Conservation (phyloP, 345 rosid genomes). For the Mercurialis annua region DNA sequence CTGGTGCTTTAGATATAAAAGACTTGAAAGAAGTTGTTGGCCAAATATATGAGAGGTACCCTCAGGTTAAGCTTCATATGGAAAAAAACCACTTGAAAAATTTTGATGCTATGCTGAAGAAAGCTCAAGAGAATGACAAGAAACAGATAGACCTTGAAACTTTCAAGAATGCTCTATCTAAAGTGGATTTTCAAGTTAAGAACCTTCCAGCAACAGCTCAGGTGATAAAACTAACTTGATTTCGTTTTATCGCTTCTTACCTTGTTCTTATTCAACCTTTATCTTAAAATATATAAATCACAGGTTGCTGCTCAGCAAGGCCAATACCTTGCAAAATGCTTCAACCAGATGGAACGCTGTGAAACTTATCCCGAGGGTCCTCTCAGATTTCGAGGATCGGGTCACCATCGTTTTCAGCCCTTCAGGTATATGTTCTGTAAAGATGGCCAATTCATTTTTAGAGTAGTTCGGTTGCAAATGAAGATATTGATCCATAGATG, state of each 20-base stretch:
- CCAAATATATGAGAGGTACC: slow-evolving; percentile 74
- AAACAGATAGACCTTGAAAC: slow-evolving; percentile 44
- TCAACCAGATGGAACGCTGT: slow-evolving; percentile 62
- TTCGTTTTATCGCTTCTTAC: too few species aligned
- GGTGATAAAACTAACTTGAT: too few species aligned
- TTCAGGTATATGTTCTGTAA: slow-evolving; percentile 41
- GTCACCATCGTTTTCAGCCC: slow-evolving; percentile 69
- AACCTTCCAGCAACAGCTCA: slow-evolving; percentile 87
- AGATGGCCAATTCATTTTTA: not conserved
- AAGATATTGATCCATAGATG: too few species aligned
- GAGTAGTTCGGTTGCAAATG: not conserved
- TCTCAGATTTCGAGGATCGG: slow-evolving; percentile 60
- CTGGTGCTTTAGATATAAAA: slow-evolving; percentile 41
- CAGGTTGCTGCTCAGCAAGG: slow-evolving; percentile 81
- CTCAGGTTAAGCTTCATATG: slow-evolving; percentile 66
- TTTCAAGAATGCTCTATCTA: slow-evolving; percentile 54
- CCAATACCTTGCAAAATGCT: slow-evolving; percentile 68
- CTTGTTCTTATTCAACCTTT: not conserved
- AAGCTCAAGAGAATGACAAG: slow-evolving; percentile 36
- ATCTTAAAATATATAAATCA: slow-evolving; percentile 11
- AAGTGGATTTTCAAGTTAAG: slow-evolving; percentile 77
- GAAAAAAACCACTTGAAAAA: slow-evolving; percentile 51
- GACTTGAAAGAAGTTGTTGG: slow-evolving; percentile 56
- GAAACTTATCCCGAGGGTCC: slow-evolving; percentile 78
- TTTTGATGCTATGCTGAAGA: slow-evolving; percentile 43